Evolutionary conservation across 192 early-diverging fungal species (phyloP), one percentile per base, ranked within the genome.

Genomic region (Funneliformis geosporum): DNA sequence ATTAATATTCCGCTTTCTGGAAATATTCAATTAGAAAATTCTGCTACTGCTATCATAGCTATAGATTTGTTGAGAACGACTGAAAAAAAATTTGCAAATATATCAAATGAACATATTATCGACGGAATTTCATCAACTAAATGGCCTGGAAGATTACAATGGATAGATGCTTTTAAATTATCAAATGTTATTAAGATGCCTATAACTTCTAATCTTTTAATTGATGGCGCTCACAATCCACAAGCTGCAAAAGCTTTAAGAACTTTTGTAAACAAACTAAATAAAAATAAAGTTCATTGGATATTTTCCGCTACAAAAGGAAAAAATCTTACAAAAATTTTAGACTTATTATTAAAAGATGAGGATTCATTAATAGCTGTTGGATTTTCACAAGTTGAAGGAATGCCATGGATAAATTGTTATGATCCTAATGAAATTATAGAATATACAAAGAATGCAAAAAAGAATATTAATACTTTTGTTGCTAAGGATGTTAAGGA

Each of bases 151-250:
- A 88, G 97, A 5, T 77, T 98, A 70, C 93, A 96, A 61, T 93
- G 90, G 90, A 80, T 92, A 28, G 68, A 77, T 23, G 27, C 50
- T 47, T 75, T 66, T 40, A 71, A 70, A 39, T 79, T 83, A 0
- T 62, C 42, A 16, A 42, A 75, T 39, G 16, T 33, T 5, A 7
- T 60, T 23, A 39, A 67, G 11, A 12, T 10, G 12, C 3, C 33
- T 27, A 21, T 28, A 73, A 27, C 27, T 16, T 40, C 80, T 4
- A 79, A 81, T 80, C 75, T 98, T n/a, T 85, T 97, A 9, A 87
- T 95, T 0, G 97, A 98, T 80, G 97, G 97, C 14, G 96, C 96
- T 5, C 97, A 98, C 82, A 98, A 98, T 83, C 85, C 86, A 59
- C 89, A 88, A 8, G 95, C 94, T 0, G 91, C 92, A 0, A 67